Base-by-base conservation (phyloP, 2,329 filamentous ascomycete species). In the Verticillium nubilum region DNA sequence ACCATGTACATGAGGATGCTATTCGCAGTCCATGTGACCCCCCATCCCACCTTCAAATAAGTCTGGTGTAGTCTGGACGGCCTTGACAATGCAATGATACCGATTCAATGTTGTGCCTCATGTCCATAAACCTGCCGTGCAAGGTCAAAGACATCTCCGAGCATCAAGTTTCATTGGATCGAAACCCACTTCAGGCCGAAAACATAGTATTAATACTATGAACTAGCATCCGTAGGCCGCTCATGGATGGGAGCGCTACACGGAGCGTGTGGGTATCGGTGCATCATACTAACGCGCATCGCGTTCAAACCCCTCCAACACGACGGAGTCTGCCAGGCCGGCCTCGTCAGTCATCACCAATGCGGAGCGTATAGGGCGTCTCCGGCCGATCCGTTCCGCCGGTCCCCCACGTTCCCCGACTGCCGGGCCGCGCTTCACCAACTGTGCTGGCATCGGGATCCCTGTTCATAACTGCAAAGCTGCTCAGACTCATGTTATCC, bases 401-500 rank as follows among this genome's bases (percentile, higher is more conserved):
- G 19, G 54, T 47, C 23, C 23, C 33, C 54, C 54, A 56, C 15
- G 54, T 56, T 13, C 42, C 33, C 17, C 31, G 35, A n/a, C 54
- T 56, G 33, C 25, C 54, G 10, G 42, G 57, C 5, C 25, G 47
- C 12, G 54, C 26, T 12, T 62, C 58, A 28, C 35, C 37, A 15
- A 56, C 61, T 9, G 19, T 25, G 42, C 42, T 50, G 19, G 42
- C 42, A 10, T 63, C 59, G 7, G 27, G 61, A 5, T 57, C 55
- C n/a, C 42, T 56, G 28, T 61, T 62, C 56, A 58, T 60, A 9
- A 56, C 59, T 12, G 62, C 63, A 13, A 66, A 67, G 17, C 63
- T 62, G 10, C 61, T 53, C 19, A 66, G 52, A 28, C 63, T 66
- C 61, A 64, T 60, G 9, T 59, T 58, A 13, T 67, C 67, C 19